Base-by-base conservation (phyloP, 2,329 filamentous ascomycete genomes). In the Ophiocordyceps camponoti-saundersi region DNA sequence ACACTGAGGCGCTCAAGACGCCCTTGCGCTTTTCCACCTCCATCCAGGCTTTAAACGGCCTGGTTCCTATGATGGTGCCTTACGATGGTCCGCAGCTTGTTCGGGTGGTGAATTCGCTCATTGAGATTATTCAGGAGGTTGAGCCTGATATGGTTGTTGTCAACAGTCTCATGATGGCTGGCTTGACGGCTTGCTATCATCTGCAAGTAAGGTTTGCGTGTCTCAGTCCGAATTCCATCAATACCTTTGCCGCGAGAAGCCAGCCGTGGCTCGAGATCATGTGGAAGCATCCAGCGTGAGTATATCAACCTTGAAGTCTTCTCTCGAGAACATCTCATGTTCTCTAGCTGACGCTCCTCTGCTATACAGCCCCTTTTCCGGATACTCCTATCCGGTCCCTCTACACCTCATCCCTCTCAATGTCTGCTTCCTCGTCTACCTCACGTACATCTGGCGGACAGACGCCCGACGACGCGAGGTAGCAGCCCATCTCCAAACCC, bases 371-470 rank as follows among this genome's bases (percentile, higher is more conserved):
- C 60, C 65, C 0, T 65, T 64, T 15, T 69, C 70, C 0, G 67
- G 61, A 5, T 68, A 65, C 29, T 53, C 62, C 0, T 73, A 65
- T 47, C 71, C 70, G 3, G 57, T 74, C 0, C 70, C 70, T 1
- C 66, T 57, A 60, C 57, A 60, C 42, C 53, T 64, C 1, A 58
- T 70, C 13, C 64, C 64, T 1, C 48, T 63, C 15, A 73, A 73
- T 46, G 56, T 68, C 1, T 61, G 59, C 47, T 59, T 66, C 45
- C 52, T 61, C 8, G 45, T 69, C 1, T 54, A 56, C 13, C 47
- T 60, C 10, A 44, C 56, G 3, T 50, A 49, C 18, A 40, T 50
- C 12, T 45, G 57, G 21, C 12, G 53, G 23, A 51, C 48, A 15
- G 51, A 54, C 44, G 46, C 51, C 3, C 49, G 49, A 21, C 40